Evolutionary conservation across 2,329 filamentous ascomycete genomes (phyloP), one percentile per base, ranked within the genome.

Genomic region (Clarireedia homoeocarpa): DNA sequence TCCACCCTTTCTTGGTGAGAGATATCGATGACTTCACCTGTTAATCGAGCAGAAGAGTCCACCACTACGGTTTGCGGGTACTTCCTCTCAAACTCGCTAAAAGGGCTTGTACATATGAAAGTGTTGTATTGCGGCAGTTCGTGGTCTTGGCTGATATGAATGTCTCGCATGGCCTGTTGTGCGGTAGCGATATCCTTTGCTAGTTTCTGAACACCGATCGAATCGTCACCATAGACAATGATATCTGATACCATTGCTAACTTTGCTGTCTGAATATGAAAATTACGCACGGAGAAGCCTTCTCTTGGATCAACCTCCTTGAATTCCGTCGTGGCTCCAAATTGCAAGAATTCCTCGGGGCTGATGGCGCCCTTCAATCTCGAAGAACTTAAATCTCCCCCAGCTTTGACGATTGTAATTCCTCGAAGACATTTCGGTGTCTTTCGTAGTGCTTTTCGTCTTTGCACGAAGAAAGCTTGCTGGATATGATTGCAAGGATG

Each of bases 241-340:
- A 99, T 89, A 69, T 99, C 94, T 0, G 91, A 96, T 7, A 94
- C 81, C 62, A 88, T 83, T 54, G 91, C 91, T 62, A 89, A 76
- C 71, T 99, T 99, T 57, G 88, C 88, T 0, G 89, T 81, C 71
- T 99, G 94, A 40, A 97, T 97, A 65, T 97, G 92, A 68, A 99
- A 99, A 70, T 97, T 97, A 47, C 94, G 84, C 45, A 97, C 91
- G 4, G 90, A 96, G 69, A 97, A 97, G 7, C 94, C 94, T 62
- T 95, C 89, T 55, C 76, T 81, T 1, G 94, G 94, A 67, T 99
- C 94, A 42, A 86, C 80, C 45, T 95, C 89, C 59, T 91, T 74
- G 67, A 99, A 96, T 23, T 50, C 24, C 6, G 64, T 59, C 20
- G 60, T 62, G 12, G 2, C 67, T 72, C 62, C 47, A 82, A 79